phyloP scores from a whole-genome alignment of 345 rosid genomes.

The Linum trigynum region DNA sequence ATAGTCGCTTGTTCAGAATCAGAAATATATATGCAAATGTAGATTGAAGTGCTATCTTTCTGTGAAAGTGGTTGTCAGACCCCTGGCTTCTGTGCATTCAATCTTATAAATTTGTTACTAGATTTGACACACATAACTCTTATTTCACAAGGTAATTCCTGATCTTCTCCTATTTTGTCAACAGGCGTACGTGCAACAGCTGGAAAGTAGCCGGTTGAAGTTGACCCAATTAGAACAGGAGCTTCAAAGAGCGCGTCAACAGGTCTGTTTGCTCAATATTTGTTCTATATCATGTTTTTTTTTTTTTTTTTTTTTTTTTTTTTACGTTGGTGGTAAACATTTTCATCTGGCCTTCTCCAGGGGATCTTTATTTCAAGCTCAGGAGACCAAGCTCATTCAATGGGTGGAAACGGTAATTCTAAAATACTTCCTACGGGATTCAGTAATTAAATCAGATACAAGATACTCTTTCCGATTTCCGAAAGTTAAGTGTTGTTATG shows the following conservation, averaged over 20 bases:
- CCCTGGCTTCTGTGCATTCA: background rate
- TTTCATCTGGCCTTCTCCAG: background rate
- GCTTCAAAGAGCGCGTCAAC: conserved; percentile 95
- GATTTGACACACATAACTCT: background rate
- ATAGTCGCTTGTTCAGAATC: background rate
- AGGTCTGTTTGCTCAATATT: conserved; percentile 35
- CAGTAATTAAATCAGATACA: background rate
- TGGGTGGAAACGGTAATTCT: conserved; percentile 74
- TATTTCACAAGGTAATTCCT: background rate
- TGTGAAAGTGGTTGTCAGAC: background rate
- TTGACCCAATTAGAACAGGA: conserved; percentile 95
- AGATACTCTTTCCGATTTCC: too few species aligned
- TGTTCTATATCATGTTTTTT: too few species aligned
- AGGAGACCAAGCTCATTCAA: conserved; percentile 85
- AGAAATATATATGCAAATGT: too few species aligned
- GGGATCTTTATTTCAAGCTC: conserved; percentile 45
- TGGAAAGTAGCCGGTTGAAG: conserved; percentile 95
- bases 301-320: too few species aligned
- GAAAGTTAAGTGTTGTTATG: background rate
- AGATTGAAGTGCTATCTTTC: background rate
- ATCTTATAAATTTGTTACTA: too few species aligned
- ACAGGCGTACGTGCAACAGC: conserved; percentile 96
- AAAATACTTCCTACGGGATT: background rate
- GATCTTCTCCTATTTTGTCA: conserved; percentile 8
- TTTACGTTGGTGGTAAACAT: background rate